Percentiles rank a stretch among this genome's conserved stretches.
phyloP scores from a whole-genome alignment of 306 rosid species.

The Pyrus betulifolia region DNA sequence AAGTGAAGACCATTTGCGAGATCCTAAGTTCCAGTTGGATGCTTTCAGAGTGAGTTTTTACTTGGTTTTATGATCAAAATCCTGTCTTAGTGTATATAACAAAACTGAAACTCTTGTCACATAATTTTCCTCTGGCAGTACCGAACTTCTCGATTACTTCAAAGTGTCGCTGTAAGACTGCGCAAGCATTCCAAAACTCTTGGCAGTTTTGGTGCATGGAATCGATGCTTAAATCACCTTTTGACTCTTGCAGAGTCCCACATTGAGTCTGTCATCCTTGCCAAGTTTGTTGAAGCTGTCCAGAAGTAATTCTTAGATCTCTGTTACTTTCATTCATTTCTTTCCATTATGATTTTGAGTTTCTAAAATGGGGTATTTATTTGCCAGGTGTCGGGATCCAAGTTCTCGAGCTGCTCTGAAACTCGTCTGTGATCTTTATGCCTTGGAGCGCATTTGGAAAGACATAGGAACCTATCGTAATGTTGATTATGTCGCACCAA shows the following conservation, averaged over 20 bases:
- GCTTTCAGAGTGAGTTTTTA: constrained; percentile 85
- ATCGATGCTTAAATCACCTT: constrained; percentile 94
- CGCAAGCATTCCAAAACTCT: constrained; percentile 80
- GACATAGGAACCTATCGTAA: constrained; percentile 98
- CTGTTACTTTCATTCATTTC: constrained; percentile 1
- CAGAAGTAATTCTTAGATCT: constrained; percentile 46
- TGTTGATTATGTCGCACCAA: constrained; percentile 93
- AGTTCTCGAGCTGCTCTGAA: constrained; percentile 78
- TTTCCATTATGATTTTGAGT: constrained; percentile 4
- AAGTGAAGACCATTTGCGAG: constrained; percentile 67
- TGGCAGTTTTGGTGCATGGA: constrained; percentile 93
- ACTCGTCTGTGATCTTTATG: constrained; percentile 89
- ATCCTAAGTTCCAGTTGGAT: constrained; percentile 94
- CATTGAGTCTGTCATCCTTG: constrained; percentile 83
- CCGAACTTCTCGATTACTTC: constrained; percentile 93
- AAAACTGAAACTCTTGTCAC: constrained; percentile 1
- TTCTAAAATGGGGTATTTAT: constrained; percentile 14
- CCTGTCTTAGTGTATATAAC: not conserved
- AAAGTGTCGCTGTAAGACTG: constrained; percentile 76
- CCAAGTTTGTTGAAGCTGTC: constrained; percentile 78
- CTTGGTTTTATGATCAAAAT: constrained; percentile 4
- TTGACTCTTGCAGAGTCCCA: constrained; percentile 94
- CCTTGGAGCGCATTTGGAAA: constrained; percentile 89
- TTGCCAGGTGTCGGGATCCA: constrained; percentile 64
- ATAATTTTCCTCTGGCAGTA: constrained; percentile 43